Evolutionary conservation across 805 yeast species (phyloP).

Genomic region (Sugiyamaella boreocaroliniensis): DNA sequence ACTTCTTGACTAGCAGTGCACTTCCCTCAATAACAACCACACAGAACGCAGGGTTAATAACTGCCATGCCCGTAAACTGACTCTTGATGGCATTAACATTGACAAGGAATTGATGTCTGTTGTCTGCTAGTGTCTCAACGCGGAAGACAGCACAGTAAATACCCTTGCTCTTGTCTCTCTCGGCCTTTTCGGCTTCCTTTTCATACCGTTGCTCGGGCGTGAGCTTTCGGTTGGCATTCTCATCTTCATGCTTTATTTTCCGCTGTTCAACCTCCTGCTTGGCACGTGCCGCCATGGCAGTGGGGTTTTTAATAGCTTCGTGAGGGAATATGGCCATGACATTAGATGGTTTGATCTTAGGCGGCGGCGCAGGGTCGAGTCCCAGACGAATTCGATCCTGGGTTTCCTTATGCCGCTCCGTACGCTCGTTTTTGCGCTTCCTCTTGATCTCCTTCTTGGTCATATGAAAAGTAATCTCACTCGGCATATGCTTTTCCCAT

Average conservation of each 20-base stretch:
- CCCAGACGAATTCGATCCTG: slow-evolving; percentile 79
- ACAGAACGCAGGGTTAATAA: slow-evolving; percentile 35
- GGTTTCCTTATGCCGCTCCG: slow-evolving; percentile 53
- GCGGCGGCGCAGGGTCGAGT: slow-evolving; percentile 78
- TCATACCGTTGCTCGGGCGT: slow-evolving; percentile 50
- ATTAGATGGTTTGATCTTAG: slow-evolving; percentile 78
- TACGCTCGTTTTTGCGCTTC: slow-evolving; percentile 62
- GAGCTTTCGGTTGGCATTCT: slow-evolving; percentile 57
- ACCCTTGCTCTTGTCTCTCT: slow-evolving; percentile 48
- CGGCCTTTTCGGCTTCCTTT: slow-evolving; percentile 42
- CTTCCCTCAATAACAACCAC: slow-evolving; percentile 74
- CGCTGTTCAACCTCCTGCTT: slow-evolving; percentile 62
- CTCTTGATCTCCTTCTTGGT: slow-evolving; percentile 75
- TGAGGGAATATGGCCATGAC: slow-evolving; percentile 80
- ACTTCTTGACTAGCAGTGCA: slow-evolving; percentile 51
- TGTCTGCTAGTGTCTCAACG: slow-evolving; percentile 48
- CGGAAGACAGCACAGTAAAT: slow-evolving; percentile 51
- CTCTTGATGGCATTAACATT: slow-evolving; percentile 76
- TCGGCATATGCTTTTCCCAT: slow-evolving; percentile 43
- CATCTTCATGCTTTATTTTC: slow-evolving; percentile 46
- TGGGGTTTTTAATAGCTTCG: slow-evolving; percentile 84
- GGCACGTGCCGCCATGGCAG: slow-evolving; percentile 71
- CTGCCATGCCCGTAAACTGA: slow-evolving; percentile 51
- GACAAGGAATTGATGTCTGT: slow-evolving; percentile 64
- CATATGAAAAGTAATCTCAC: slow-evolving; percentile 45